These are phyloP conservation scores for Lentinula boryana DNA, from an alignment of 768 basidiomycete genomes.

Conservation along the genomic window DNA sequence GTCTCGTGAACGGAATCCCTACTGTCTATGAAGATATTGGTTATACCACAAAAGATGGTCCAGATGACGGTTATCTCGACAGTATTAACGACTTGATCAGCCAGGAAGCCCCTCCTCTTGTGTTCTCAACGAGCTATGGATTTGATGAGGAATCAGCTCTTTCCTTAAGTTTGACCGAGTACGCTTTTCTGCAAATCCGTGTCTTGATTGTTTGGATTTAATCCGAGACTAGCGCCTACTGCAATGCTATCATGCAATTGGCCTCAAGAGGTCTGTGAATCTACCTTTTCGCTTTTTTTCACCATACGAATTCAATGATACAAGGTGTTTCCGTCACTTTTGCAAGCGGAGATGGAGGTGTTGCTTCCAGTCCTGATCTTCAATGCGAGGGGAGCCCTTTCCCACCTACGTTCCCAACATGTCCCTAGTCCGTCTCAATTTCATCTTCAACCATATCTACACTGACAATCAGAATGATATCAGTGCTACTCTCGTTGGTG, in stretches of 20 bases:
- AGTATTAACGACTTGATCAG: constrained; percentile 23
- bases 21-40: constrained; percentile 26
- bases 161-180: neutral
- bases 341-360: constrained; percentile 31
- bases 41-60: constrained; percentile 18
- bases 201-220: constrained; percentile 17
- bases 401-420: constrained; percentile 37
- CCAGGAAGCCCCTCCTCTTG: constrained; percentile 21
- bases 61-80: constrained; percentile 26
- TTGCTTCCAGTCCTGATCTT: constrained; percentile 34
- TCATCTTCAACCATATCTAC: neutral
- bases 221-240: neutral
- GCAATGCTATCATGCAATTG: constrained; percentile 18
- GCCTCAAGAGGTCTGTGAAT: neutral
- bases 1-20: constrained; percentile 25
- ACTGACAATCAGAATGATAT: constrained; percentile 15
- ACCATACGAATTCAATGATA: constrained; percentile 15
- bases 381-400: constrained; percentile 39
- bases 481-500: constrained; percentile 27
- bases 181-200: constrained; percentile 9
- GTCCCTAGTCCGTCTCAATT: constrained; percentile 22
- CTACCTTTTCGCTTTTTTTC: neutral
- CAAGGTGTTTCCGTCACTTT: constrained; percentile 33
- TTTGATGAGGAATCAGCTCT: neutral
- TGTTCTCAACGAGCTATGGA: constrained; percentile 5